Base-by-base conservation (phyloP, 805 yeast genomes). In the Candida tibetensis region DNA sequence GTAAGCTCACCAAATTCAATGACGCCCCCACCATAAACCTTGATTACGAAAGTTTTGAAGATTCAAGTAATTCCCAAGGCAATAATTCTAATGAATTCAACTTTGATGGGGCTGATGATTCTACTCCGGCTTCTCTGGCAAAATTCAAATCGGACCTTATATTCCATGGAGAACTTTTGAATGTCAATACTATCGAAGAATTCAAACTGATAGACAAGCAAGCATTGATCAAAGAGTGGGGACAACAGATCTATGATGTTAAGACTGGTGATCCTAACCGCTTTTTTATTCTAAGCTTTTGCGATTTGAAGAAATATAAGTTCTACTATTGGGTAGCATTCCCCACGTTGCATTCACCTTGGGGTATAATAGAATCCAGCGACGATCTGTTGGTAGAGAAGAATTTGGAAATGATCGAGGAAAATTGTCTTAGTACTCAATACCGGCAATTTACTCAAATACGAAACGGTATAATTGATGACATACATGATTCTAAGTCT, bases 241-340 rank as follows among this genome's bases (percentile, higher is more conserved):
- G 70, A 5, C 27, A 39, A 2, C 49, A 49, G 23, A 43, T 64
- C 2, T 41, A 49, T 29, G 39, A 44, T 47, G 4, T 49, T 25
- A 37, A 46, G 47, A 7, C 54, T 46, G 19, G 21, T 8, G 36
- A 30, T n/a, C 26, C 33, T 28, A 47, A 50, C 34, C 49, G 44
- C 22, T 62, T 69, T 40, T 52, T 51, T 31, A 41, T 68, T 9
- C 64, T 90, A 19, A 72, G 89, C 29, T 93, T 81, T 62, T 84
- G 95, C 1, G 99, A 93, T 59, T 72, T 93, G 55, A 93, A 93
- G 58, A 87, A 85, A 62, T 90, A 85, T 66, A 81, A 76, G 52
- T 91, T 84, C 55, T 84, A 76, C 53, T 90, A 93, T 61, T 95
- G 99, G 99, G 74, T 86, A 46, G 83, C 87, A 12, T 79, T 79